Evolutionary conservation across 2,329 filamentous ascomycete genomes (phyloP), one percentile per base, ranked within the genome.

Genomic region (Scedosporium dehoogii): DNA sequence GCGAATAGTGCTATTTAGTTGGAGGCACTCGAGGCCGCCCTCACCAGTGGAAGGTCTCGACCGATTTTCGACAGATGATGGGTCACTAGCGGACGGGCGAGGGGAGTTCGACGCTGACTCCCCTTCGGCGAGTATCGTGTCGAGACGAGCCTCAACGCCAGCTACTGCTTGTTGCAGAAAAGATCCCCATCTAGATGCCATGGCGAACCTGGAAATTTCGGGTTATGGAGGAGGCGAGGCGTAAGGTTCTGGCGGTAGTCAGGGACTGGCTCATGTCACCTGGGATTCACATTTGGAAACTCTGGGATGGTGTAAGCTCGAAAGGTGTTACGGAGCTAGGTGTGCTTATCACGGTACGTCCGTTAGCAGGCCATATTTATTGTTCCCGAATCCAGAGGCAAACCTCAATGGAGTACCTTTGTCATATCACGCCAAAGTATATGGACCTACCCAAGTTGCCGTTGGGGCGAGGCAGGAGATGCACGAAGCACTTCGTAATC

Each of bases 141-240:
- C 94, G 64, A 99, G 83, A 53, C 90, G 87, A 64, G 92, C 96
- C 77, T 99, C 94, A 63, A 99, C 89, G 64, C 92, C 92, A 62
- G 92, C 92, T 64, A 97, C 91, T 66, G 93, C 92, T 74, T 93
- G 91, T 67, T 92, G 90, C 64, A 97, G 82, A 72, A 96, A 88
- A 38, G 85, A 86, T 56, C 88, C 89, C 89, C 89, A 92, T 85
- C 58, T 42, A 18, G 58, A 48, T 7, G 58, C 58, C 58, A 60
- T 60, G 41, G 21, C 42, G 12, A 25, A 9, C 23, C 9, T 55
- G 23, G 18, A 14, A 14, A 5, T 51, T 42, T 25, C 21, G 9
- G 38, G 42, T 1, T 7, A n/a, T 41, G 33, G 29, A 41, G 16
- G n/a, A 33, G 14, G n/a, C 27, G n/a, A 33, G 14, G n/a, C 16